A percentile compares a stretch with the other conserved stretches of the same genome.
These are phyloP conservation scores for Vaccinium vitisidaea DNA, from an alignment of 148 eudicot genomes.

Conservation along the genomic window DNA sequence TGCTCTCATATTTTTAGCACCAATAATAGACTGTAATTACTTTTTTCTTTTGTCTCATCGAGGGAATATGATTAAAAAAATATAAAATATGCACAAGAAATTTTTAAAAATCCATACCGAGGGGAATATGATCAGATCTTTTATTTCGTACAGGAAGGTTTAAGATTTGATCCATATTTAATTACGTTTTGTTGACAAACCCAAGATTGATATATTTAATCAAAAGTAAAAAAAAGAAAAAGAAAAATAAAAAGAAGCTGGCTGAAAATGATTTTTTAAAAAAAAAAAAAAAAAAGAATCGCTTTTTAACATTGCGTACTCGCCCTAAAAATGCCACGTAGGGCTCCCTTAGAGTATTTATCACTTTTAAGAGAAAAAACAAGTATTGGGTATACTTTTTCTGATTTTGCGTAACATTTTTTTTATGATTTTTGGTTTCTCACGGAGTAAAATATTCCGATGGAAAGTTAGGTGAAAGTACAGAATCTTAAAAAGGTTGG, in stretches of 20 bases:
- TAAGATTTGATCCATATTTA: neutral
- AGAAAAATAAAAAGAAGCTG: too few species aligned
- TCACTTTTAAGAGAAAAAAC: neutral
- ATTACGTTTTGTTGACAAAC: neutral
- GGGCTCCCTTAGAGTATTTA: neutral
- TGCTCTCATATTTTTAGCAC: too few species aligned
- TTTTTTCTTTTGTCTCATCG: too few species aligned
- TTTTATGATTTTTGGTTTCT: neutral
- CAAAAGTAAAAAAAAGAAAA: neutral
- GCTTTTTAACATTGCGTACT: neutral
- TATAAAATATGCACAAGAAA: too few species aligned
- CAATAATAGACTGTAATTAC: too few species aligned
- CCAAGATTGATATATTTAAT: neutral
- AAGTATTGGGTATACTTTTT: neutral
- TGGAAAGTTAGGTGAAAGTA: neutral
- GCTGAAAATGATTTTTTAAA: neutral
- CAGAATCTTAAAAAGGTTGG: neutral
- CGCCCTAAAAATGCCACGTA: neutral
- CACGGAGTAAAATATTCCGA: neutral
- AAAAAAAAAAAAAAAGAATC: too few species aligned
- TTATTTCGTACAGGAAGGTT: neutral
- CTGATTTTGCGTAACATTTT: neutral
- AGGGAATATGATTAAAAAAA: too few species aligned
- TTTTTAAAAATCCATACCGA: too few species aligned
- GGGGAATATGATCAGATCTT: neutral